phyloP scores from a whole-genome alignment of 2,329 filamentous ascomycete genomes.

The Thielaviopsis ethacetica region DNA sequence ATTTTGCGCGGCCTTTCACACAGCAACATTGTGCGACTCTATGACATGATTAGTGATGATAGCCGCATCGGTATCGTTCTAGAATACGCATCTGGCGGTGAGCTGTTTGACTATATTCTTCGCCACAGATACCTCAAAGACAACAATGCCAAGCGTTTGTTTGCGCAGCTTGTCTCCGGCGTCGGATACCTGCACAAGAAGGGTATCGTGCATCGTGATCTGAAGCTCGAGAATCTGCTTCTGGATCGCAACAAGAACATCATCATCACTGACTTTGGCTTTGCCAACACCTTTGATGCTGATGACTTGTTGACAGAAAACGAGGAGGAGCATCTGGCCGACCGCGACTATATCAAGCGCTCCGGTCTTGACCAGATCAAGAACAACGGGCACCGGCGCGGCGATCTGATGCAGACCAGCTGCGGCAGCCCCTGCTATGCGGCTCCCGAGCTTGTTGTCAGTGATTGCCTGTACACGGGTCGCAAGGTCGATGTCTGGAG shows the following conservation, averaged over 20 bases:
- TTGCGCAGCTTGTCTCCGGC: constrained; percentile 88
- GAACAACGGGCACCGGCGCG: constrained; percentile 59
- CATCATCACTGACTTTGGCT: constrained; percentile 98
- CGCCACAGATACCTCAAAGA: constrained; percentile 96
- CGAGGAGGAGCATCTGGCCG: constrained; percentile 71
- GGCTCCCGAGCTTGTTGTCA: constrained; percentile 90
- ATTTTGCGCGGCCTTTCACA: constrained; percentile 80
- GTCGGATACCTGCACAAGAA: constrained; percentile 98
- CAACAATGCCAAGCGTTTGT: constrained; percentile 72
- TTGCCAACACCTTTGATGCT: constrained; percentile 93
- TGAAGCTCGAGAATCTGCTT: constrained; percentile 91
- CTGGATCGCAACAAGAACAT: constrained; percentile 96
- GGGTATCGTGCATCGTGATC: constrained; percentile 90
- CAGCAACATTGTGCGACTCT: constrained; percentile 89
- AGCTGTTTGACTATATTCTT: constrained; percentile 95
- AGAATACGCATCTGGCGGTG: constrained; percentile 93
- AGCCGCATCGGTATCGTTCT: constrained; percentile 95
- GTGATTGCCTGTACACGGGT: constrained; percentile 91
- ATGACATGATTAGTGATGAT: constrained; percentile 98
- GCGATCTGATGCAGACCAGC: constrained; percentile 97
- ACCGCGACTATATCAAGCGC: constrained; percentile 76
- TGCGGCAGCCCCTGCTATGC: constrained; percentile 97
- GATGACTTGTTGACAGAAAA: constrained; percentile 77
- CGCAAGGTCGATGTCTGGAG: constrained; percentile 99
- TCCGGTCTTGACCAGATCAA: constrained; percentile 70